phyloP scores from a whole-genome alignment of 2,329 filamentous ascomycete genomes.

The Talaromyces sp. region DNA sequence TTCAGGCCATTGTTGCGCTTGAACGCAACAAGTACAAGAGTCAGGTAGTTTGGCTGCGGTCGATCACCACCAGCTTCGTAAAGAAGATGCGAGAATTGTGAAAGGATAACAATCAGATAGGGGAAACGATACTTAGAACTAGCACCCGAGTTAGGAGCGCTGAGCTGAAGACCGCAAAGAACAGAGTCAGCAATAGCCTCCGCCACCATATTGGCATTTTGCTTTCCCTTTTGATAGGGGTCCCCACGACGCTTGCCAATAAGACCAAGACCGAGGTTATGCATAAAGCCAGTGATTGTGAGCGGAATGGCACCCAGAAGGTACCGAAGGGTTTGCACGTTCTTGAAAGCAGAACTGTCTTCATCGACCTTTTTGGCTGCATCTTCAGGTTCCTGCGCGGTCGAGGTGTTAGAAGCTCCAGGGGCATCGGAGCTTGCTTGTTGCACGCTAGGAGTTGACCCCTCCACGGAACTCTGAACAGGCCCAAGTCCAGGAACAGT shows the following conservation, averaged over 20 bases:
- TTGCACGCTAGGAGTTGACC: conserved; percentile 29
- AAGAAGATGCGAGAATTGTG: conserved; percentile 75
- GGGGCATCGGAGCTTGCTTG: conserved; percentile 25
- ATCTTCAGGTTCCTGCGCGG: conserved; percentile 20
- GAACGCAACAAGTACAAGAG: conserved; percentile 83
- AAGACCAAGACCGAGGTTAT: conserved; percentile 79
- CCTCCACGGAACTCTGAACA: conserved; percentile 23
- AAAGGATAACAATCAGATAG: conserved; percentile 80
- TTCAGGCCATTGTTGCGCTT: conserved; percentile 78
- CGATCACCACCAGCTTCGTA: conserved; percentile 64
- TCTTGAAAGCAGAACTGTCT: conserved; percentile 61
- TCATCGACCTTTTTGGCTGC: conserved; percentile 29
- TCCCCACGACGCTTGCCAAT: conserved; percentile 75
- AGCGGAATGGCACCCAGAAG: conserved; percentile 78
- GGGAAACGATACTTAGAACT: conserved; percentile 67
- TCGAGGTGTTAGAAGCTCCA: conserved; percentile 20
- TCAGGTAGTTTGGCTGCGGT: conserved; percentile 57
- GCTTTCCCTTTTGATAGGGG: conserved; percentile 61
- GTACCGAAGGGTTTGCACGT: conserved; percentile 75
- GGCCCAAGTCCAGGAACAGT: conserved; percentile 36
- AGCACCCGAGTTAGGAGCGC: conserved; percentile 48
- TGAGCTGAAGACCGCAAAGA: conserved; percentile 65
- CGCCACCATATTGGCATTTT: conserved; percentile 63
- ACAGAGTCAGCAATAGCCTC: conserved; percentile 73
- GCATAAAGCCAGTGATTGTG: conserved; percentile 81